phyloP scores from a whole-genome alignment of 495 filamentous ascomycete genomes.

The Annulohypoxylon nitens region DNA sequence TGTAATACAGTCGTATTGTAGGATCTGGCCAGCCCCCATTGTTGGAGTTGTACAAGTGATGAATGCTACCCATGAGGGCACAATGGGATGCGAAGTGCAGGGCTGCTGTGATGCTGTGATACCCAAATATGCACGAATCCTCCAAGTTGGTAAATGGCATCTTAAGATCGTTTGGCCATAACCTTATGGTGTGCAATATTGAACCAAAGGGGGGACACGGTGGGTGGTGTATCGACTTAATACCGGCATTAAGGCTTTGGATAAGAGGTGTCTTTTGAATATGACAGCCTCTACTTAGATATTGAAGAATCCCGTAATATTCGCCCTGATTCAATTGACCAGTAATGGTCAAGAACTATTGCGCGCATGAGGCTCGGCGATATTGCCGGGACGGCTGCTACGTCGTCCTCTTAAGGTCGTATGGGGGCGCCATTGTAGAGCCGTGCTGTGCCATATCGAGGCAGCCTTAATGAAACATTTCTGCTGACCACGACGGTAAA shows the following conservation, averaged over 20 bases:
- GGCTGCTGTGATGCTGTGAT: constrained; percentile 10
- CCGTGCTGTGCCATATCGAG: background rate
- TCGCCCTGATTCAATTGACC: background rate
- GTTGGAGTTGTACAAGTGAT: constrained; percentile 1
- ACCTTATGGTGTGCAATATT: background rate
- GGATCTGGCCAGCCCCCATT: constrained; percentile 1
- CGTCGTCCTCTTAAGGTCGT: background rate
- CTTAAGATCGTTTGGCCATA: background rate
- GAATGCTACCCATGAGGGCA: background rate
- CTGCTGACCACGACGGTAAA: background rate
- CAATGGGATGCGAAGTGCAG: background rate
- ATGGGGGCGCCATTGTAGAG: background rate
- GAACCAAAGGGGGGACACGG: background rate
- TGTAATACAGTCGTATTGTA: background rate
- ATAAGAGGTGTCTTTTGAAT: background rate
- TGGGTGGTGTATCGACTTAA: background rate
- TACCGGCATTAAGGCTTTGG: background rate
- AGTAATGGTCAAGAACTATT: background rate
- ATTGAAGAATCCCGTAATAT: background rate
- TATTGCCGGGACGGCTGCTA: background rate
- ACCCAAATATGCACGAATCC: constrained; percentile 6
- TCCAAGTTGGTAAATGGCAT: background rate
- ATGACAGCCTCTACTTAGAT: background rate
- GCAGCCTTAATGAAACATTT: background rate
- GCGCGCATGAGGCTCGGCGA: background rate